Conservation (phyloP, 495 filamentous ascomycete genomes). For the Aspergillus bridgeri region DNA sequence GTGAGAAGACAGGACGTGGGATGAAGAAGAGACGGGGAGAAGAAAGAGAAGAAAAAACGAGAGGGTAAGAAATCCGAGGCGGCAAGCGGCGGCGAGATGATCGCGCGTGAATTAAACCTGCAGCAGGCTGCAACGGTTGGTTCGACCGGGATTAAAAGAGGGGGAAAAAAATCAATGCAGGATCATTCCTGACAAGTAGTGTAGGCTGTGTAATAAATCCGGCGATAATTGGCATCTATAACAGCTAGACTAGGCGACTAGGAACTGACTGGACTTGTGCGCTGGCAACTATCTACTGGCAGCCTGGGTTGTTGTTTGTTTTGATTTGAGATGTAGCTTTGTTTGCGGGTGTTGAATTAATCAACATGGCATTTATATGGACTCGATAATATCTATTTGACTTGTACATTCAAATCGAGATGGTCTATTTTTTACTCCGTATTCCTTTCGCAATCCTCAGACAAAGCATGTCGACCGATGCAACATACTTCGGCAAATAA, state of each 20-base stretch:
- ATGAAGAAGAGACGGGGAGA: slow-evolving; percentile 2
- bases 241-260: not conserved
- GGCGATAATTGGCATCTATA: not conserved
- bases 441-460: too few species aligned
- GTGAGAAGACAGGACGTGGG: slow-evolving; percentile 4
- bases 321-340: too few species aligned
- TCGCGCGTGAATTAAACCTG: not conserved
- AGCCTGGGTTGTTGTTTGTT: not conserved
- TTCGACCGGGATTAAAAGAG: not conserved
- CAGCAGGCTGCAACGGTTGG: not conserved
- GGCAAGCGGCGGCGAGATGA: not conserved
- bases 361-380: not conserved
- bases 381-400: not conserved
- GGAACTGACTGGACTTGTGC: not conserved
- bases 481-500: not conserved
- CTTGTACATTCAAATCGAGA: not conserved
- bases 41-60: slow-evolving; percentile 8
- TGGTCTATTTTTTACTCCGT: too few species aligned
- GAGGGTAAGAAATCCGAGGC: not conserved
- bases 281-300: not conserved
- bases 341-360: not conserved
- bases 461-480: not conserved
- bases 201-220: not conserved
- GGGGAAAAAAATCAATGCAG: not conserved
- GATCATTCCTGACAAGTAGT: not conserved